Base-by-base conservation (phyloP, 257 asterid species). In the Anisodus acutangulus region DNA sequence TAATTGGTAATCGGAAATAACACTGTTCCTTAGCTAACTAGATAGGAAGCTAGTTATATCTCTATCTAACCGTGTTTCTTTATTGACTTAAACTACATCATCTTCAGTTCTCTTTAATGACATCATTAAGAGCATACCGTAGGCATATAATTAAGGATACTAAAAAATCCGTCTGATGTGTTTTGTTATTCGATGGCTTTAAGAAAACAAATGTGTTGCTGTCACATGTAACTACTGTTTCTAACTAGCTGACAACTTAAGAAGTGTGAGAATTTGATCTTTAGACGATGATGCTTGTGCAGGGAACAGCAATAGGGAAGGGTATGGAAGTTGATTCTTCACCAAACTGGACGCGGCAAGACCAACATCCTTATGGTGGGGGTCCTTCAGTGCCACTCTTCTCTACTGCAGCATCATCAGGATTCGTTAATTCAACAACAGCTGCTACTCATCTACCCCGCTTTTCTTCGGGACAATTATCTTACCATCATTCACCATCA, bases 331-430 rank as follows among this genome's bases (percentile, higher is more conserved):
- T 85, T 66, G 88, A 85, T 88, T 59, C 91, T 67, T 85, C 90
- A 2, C 87, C 91, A 79, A 91, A 89, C 58, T 88, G 92, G 94
- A 82, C 89, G 43, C 81, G 88, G 91, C 85, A 85, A 47, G 85
- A 87, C 45, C 87, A 79, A 3, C 83, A 83, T 82, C 84, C 74
- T 78, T 80, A 85, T 35, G 59, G 83, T n/a, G 90, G 87, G 85
- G 85, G 86, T 84, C 85, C 88, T 68, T 90, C 89, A 43, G 86
- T 83, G 79, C 85, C 90, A 31, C 88, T 90, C 90, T 91, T 92
- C 88, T 90, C 93, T 86, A 88, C 92, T 91, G 99, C 99, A 95
- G 99, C 99, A 95, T 95, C 98, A 95, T 95, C 98, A 94, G 97
- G 99, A 95, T 95, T 95, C 99, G 91, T 90, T 82, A 92, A 88